Conservation (phyloP, 768 basidiomycete species). For the Agaricus subrufescens region DNA sequence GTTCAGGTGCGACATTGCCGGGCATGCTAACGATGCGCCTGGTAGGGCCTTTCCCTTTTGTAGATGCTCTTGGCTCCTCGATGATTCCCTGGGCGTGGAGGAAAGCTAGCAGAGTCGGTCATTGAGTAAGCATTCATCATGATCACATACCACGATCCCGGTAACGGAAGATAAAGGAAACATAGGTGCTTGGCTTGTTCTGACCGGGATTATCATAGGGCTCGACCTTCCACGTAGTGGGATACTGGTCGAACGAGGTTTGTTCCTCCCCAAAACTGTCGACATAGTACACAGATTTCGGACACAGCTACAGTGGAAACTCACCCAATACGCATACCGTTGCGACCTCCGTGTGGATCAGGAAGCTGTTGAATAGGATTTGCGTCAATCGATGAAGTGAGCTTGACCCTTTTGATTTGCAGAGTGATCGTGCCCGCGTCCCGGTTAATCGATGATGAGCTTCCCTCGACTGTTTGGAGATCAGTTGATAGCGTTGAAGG, state of each 20-base stretch:
- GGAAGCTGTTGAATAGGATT: slow-evolving; percentile 40
- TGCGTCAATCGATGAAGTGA: slow-evolving; percentile 30
- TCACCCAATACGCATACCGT: slow-evolving; percentile 45
- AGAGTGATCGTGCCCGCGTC: slow-evolving; percentile 52
- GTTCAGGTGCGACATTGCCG: slow-evolving; percentile 16
- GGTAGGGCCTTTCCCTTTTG: slow-evolving; percentile 18
- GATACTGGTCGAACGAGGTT: slow-evolving; percentile 32
- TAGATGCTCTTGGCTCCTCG: slow-evolving; percentile 20
- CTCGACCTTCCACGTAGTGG: slow-evolving; percentile 50
- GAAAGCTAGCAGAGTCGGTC: slow-evolving; percentile 32
- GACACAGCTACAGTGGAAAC: not conserved
- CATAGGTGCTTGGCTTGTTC: slow-evolving; percentile 43
- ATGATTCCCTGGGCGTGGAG: slow-evolving; percentile 49
- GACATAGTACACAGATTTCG: not conserved
- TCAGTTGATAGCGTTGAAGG: too few species aligned
- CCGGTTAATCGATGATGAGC: slow-evolving; percentile 16
- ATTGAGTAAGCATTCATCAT: not conserved
- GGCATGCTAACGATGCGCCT: slow-evolving; percentile 41
- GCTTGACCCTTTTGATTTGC: slow-evolving; percentile 42
- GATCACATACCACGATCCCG: slow-evolving; percentile 39
- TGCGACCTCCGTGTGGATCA: slow-evolving; percentile 21
- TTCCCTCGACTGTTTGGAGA: not conserved
- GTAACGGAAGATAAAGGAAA: slow-evolving; percentile 68
- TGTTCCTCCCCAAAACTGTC: slow-evolving; percentile 46
- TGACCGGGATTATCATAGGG: slow-evolving; percentile 35